These are phyloP conservation scores for Candida dajiaensis DNA, from an alignment of 805 yeast species.

Conservation along the genomic window DNA sequence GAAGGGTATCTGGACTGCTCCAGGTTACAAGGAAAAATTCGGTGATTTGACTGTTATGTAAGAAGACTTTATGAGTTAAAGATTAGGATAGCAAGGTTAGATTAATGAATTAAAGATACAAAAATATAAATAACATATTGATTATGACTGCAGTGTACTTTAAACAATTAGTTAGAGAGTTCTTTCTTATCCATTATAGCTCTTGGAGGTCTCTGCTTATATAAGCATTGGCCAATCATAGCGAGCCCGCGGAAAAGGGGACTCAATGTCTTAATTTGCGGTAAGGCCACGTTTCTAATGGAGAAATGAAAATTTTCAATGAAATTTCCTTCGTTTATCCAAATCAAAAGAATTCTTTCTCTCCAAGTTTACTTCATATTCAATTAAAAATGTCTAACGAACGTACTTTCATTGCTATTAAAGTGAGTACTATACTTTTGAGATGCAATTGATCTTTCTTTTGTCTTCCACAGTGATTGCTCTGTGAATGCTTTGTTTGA, in stretches of 20 bases:
- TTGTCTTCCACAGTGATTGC: no score
- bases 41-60: constrained; percentile 93
- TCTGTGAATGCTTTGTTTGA: no score
- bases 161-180: no score
- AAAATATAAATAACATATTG: neutral
- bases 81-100: neutral
- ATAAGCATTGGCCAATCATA: neutral
- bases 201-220: no score
- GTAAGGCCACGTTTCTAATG: neutral
- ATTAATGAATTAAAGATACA: neutral
- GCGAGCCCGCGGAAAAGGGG: neutral
- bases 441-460: no score
- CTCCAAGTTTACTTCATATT: neutral
- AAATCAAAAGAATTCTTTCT: neutral
- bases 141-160: neutral
- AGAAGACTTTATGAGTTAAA: neutral
- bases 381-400: constrained; percentile 36
- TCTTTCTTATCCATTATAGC: no score
- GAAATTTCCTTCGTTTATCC: neutral
- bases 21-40: constrained; percentile 97
- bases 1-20: constrained; percentile 97
- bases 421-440: no score
- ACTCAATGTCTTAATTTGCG: neutral
- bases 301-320: neutral
- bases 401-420: constrained; percentile 89